Evolutionary conservation across 768 basidiomycete genomes (phyloP), one percentile per base, ranked within the genome.

Genomic region (Infundibulicybe gibba): DNA sequence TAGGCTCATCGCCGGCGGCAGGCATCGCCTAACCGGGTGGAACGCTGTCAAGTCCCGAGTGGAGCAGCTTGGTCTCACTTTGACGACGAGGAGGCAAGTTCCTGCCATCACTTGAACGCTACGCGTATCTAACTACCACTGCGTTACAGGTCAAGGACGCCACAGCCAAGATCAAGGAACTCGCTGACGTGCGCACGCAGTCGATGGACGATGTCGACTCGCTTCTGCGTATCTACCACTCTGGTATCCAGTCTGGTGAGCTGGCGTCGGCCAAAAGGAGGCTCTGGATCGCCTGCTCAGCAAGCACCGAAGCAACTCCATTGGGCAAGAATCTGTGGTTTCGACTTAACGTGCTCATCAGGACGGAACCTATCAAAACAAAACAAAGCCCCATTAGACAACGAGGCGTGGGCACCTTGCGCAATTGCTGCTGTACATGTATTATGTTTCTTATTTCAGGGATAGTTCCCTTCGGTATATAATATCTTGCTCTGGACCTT

Each of bases 31-130:
- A 50, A 97, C 94, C 6, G 95, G 95, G 41, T 99, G 95, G 97
- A 98, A 98, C 65, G 97, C 97, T 35, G 94, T 99, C 82, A 99
- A 98, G 81, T 93, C 90, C 48, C 90, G 97, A 64, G 97, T 95
- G 17, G 97, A 99, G 72, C 97, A 99, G 65, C 83, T 99, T 40
- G 87, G 91, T 49, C 79, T 99, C 49, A 75, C 79, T 47, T 77
- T 99, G 57, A 88, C 2, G 97, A 99, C 61, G 95, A 89, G 5
- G 85, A 94, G 80, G 87, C 85, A 45, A 39, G 70, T 64, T 14
- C 15, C 35, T 13, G 47, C 30, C 21, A 15, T 35, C 25, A n/a
- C 37, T 42, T 31, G 19, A 44, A 41, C 16, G n/a, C 16, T 14
- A 25, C 25, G 40, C 51, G 44, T 25, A 32, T 40, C 21, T 44